Percentiles rank a stretch among this genome's conserved stretches.
Conservation (phyloP, 2,329 filamentous ascomycete species). For the Penicillium vulpinum region DNA sequence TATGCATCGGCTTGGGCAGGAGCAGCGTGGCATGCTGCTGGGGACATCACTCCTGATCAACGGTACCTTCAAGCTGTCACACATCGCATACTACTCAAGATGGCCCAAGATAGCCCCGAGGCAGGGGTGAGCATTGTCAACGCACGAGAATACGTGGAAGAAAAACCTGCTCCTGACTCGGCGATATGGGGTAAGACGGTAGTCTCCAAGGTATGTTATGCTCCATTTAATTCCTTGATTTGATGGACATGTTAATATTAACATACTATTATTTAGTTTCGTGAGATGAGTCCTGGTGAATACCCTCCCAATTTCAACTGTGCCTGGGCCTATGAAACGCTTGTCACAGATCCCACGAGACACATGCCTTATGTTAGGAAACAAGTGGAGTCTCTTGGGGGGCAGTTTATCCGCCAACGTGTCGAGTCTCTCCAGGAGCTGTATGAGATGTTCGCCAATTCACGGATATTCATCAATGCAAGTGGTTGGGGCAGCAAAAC, state of each 20-base stretch:
- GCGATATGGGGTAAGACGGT: constrained; percentile 39
- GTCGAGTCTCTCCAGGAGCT: constrained; percentile 37
- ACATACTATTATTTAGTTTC: constrained; percentile 28
- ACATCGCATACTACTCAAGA: constrained; percentile 36
- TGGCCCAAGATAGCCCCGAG: constrained; percentile 34
- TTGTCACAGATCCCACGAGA: constrained; percentile 40
- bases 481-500: constrained; percentile 39
- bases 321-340: constrained; percentile 39
- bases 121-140: constrained; percentile 39
- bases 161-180: constrained; percentile 33
- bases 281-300: constrained; percentile 32
- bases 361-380: constrained; percentile 40
- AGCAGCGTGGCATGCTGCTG: constrained; percentile 42
- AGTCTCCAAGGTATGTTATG: constrained; percentile 32
- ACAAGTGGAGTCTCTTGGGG: constrained; percentile 33
- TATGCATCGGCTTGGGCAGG: constrained; percentile 45
- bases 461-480: constrained; percentile 41
- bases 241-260: not conserved
- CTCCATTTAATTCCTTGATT: not conserved
- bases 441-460: constrained; percentile 38
- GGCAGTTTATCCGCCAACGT: constrained; percentile 36
- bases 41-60: constrained; percentile 36
- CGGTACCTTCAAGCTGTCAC: constrained; percentile 39
- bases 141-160: constrained; percentile 38
- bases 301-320: constrained; percentile 36